Evolutionary conservation across 2,329 filamentous ascomycete genomes (phyloP), one percentile per base, ranked within the genome.

Genomic region (Nemania bipapillata): DNA sequence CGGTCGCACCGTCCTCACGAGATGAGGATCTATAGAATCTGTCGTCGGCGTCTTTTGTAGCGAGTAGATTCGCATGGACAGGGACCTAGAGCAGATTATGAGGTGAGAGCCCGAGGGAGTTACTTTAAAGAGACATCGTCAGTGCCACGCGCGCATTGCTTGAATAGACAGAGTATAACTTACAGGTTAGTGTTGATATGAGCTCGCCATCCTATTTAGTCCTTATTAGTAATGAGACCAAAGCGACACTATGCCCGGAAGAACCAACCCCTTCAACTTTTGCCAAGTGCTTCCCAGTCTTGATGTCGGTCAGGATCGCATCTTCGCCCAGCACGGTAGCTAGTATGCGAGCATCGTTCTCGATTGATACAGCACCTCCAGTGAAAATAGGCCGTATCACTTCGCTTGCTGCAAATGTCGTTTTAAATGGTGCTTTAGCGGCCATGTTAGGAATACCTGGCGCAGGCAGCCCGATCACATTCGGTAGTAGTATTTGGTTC

Each of bases 301-400:
- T 87, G 72, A 97, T 86, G 80, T 97, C 90, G 26, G 95, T 96
- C 74, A 99, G 84, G 62, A 98, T 83, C 20, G 90, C 94, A 87
- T 97, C 93, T 79, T 99, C 96, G 40, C 92, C 94, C n/a, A 98
- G 83, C 40, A 92, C 94, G 26, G 94, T 94, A 50, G 94, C 95
- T 63, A 99, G 86, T 71, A 98, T 88, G 75, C 89, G 88, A 59
- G 94, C 94, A 81, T 89, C 89, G 79, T 90, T 88, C 83, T 95
- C 93, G 69, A 98, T 87, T 32, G 93, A 90, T 67, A 97, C 90
- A 72, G 92, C 91, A 50, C 96, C 96, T 63, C 96, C 96, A 1
- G 95, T 97, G 78, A 96, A 97, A 57, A 98, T 95, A 22, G 96
- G 96, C 75, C 94, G 92, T 64, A 99, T 92, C 55, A 93, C 92